Base-by-base conservation (phyloP, 108 stramenopile species). In the Nitzschia sp. region DNA sequence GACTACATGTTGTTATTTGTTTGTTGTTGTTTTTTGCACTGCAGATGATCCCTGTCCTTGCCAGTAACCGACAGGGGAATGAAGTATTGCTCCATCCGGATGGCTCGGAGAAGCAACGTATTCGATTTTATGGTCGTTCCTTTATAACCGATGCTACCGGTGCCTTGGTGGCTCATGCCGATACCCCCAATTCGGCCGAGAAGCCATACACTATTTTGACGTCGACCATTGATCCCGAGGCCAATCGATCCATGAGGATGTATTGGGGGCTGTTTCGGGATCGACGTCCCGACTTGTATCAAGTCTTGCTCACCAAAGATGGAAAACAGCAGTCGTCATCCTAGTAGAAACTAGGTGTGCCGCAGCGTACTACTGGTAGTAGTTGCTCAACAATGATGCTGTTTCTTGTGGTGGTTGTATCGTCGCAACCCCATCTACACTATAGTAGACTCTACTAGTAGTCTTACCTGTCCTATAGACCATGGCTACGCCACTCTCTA, bases 261-360 rank as follows among this genome's bases (percentile, higher is more conserved):
- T 84, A 82, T 23, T 89, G 85, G 85, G 88, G 88, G 22, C 44
- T 89, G 41, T 85, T 85, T 47, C 81, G 85, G 15, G 88, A 89
- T 77, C 77, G 88, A 22, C 53, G 88, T 66, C 88, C 88, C 9
- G 88, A 89, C n/a, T 53, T 85, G 11, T 89, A 89, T 67, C 32
- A 44, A 22, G 33, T 77, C 1, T 59, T 88, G 25, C 59, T 53
- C 19, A 86, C 85, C 47, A 83, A 83, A 64, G 85, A 86, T 70
- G 85, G 85, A 54, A 58, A 57, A 50, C 38, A 41, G 9, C 38
- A 41, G 6, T n/a, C n/a, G n/a, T n/a, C n/a, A n/a, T n/a, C n/a
- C n/a, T n/a, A n/a, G n/a, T n/a, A n/a, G n/a, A n/a, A n/a, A n/a
- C n/a, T n/a, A n/a, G n/a, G n/a, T n/a, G n/a, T n/a, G n/a, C n/a